A percentile compares a stretch with the other conserved stretches of the same genome.
Conservation (phyloP, 805 yeast genomes). For the Grigorovia yakushimaensis region DNA sequence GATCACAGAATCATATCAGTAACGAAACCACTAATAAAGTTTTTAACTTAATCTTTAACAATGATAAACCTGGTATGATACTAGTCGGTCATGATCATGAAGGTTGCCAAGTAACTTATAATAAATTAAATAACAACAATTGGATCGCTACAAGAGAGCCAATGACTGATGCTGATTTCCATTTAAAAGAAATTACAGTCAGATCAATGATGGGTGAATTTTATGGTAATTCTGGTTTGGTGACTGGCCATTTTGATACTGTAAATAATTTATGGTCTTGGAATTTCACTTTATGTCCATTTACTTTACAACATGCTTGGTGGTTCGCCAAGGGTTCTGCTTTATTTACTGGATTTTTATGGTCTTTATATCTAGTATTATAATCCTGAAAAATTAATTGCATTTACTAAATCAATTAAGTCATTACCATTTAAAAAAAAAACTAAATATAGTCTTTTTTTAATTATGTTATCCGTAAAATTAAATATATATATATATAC, state of each 20-base stretch:
- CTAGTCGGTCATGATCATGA: constrained; percentile 95
- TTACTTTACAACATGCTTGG: constrained; percentile 87
- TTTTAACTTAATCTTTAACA: constrained; percentile 60
- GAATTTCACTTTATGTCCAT: constrained; percentile 65
- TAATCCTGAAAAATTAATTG: too few relatives aligned
- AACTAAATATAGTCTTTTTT: too few relatives aligned
- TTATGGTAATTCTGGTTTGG: constrained; percentile 78
- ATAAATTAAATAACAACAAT: constrained; percentile 30
- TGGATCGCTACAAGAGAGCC: constrained; percentile 38
- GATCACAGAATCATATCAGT: constrained; percentile 81
- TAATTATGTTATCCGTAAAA: not conserved
- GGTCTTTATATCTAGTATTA: constrained; percentile 22
- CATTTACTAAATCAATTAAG: too few relatives aligned
- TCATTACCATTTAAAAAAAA: not conserved
- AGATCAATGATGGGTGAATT: constrained; percentile 95
- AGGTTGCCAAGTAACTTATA: constrained; percentile 74
- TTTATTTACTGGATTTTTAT: constrained; percentile 32
- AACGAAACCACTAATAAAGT: constrained; percentile 57
- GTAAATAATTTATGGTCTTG: constrained; percentile 47
- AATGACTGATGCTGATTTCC: constrained; percentile 12
- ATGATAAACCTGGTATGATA: constrained; percentile 62
- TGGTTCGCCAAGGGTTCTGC: constrained; percentile 69
- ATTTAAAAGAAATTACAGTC: constrained; percentile 71
- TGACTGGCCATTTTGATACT: constrained; percentile 60
- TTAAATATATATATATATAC: too few relatives aligned